These are phyloP conservation scores for Nicotiana noctiflora DNA, from an alignment of 257 asterid genomes.

Conservation along the genomic window DNA sequence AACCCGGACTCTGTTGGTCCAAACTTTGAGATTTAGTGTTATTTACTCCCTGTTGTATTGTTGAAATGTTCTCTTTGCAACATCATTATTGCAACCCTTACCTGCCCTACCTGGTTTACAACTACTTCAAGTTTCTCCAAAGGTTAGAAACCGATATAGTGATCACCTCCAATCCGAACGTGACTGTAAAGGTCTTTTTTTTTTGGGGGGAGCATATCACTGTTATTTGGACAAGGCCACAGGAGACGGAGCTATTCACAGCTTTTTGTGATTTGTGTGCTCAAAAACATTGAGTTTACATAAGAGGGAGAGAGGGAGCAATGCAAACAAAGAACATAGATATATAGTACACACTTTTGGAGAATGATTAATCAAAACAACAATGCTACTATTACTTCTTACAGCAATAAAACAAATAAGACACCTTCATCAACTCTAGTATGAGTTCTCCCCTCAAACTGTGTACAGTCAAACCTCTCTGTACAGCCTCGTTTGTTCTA, in stretches of 20 bases:
- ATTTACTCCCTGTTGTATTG: neutral
- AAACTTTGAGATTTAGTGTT: too few relatives aligned
- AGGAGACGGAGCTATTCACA: neutral
- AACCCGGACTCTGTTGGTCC: too few relatives aligned
- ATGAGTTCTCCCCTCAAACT: neutral
- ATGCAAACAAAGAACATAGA: neutral
- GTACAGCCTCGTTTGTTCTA: too few relatives aligned
- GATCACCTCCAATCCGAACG: neutral
- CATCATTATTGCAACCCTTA: neutral
- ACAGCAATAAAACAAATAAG: neutral
- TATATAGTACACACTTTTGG: neutral
- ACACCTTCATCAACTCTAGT: neutral
- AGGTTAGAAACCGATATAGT: neutral
- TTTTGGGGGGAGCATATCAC: too few relatives aligned
- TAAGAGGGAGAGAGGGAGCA: neutral
- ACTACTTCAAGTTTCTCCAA: neutral
- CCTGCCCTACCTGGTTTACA: neutral
- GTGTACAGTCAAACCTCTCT: too few relatives aligned
- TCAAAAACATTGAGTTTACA: neutral
- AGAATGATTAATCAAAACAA: neutral
- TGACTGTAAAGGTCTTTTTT: neutral
- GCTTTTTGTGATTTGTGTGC: neutral
- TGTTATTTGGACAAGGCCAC: neutral
- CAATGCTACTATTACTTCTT: neutral
- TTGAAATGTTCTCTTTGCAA: neutral